Evolutionary conservation across 768 basidiomycete genomes (phyloP), one percentile per base, ranked within the genome.

Genomic region (Pholiota molesta): DNA sequence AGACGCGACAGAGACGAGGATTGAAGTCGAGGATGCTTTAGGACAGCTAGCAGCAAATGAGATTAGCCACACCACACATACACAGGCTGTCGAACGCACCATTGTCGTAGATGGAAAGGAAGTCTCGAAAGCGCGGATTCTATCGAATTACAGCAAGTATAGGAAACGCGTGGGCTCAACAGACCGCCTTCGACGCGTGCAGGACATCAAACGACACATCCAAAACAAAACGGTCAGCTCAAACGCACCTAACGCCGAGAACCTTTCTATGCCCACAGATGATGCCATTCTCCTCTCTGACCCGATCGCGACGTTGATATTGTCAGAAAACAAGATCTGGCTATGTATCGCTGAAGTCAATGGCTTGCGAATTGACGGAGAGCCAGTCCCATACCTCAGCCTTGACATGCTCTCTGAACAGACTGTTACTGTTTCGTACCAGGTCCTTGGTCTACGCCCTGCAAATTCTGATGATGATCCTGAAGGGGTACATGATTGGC

Each of bases 341-440:
- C 65, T 76, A 0, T 66, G 68, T 26, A 59, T 76, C 26, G 74
- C 69, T 0, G 69, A 75, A 45, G 67, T 75, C 2, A 71, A 66
- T 29, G 64, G 64, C 5, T 57, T 76, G 2, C 61, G 57, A 23
- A 29, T 74, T 11, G 65, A 72, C 45, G 64, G 63, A 0, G 39
- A 63, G 28, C 37, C 66, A 19, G 59, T 68, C 0, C 63, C 66
- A 1, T 47, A 62, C 6, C 19, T 75, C 19, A 17, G 11, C 11
- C 28, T 69, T 4, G 62, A 70, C 1, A 54, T 68, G 45, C 60
- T 73, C 7, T 2, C 16, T 0, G 74, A 75, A 44, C 62, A 61
- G 4, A 63, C 61, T 0, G 66, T 69, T 7, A 49, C 55, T 6
- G 28, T 73, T 0, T 67, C 66, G 2, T 69, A 69, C 47, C 74